Conservation (phyloP, 2,329 filamentous ascomycete genomes). For the Stachybotrys chlorohalonatus region DNA sequence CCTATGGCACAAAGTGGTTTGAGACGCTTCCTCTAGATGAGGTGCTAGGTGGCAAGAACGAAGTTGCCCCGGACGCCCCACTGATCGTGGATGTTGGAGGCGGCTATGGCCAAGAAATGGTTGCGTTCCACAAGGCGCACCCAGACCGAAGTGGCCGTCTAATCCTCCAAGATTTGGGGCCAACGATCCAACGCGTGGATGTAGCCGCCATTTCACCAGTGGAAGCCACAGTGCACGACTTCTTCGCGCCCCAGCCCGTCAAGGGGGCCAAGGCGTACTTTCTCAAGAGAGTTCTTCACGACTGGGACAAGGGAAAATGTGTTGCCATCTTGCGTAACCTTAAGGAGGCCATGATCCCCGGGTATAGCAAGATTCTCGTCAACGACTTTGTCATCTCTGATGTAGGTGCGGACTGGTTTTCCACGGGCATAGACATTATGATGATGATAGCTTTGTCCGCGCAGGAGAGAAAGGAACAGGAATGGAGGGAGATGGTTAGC, state of each 20-base stretch:
- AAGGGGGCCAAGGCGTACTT: neutral
- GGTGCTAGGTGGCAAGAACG: no score
- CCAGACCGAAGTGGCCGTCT: neutral
- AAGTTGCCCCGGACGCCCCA: neutral
- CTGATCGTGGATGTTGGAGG: neutral
- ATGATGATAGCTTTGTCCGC: constrained; percentile 21
- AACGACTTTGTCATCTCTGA: constrained; percentile 27
- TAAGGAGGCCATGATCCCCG: constrained; percentile 19
- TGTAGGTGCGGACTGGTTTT: constrained; percentile 22
- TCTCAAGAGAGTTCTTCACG: neutral
- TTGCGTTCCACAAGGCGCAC: neutral
- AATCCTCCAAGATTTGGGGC: neutral
- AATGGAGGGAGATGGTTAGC: constrained; percentile 24
- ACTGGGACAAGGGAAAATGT: neutral
- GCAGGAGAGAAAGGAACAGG: constrained; percentile 23
- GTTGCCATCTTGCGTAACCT: neutral
- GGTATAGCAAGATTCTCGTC: constrained; percentile 26
- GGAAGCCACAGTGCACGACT: neutral
- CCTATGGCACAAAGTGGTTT: no score
- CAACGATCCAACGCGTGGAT: neutral
- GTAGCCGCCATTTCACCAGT: neutral
- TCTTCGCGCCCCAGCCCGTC: neutral
- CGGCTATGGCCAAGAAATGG: neutral
- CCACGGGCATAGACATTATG: constrained; percentile 26
- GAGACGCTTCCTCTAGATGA: no score